Evolutionary conservation across 768 basidiomycete genomes (phyloP).

Genomic region (Naganishia antarctica): DNA sequence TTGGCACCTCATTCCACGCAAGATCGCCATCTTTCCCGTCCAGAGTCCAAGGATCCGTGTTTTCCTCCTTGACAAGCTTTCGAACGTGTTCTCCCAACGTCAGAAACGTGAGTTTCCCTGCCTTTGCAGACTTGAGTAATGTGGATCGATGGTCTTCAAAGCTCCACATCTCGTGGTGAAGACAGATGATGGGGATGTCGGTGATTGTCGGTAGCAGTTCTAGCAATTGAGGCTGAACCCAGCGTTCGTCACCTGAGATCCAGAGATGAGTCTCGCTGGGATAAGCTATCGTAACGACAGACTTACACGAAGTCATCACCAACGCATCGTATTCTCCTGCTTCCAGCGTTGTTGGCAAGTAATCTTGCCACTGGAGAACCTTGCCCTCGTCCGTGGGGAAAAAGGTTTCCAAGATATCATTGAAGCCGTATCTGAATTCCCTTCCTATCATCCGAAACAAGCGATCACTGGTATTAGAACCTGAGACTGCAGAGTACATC

Average conservation of each 20-base stretch:
- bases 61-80: background rate
- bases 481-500: no score
- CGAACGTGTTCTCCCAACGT: conserved; percentile 5
- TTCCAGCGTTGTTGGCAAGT: background rate
- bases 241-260: conserved; percentile 14
- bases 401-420: conserved; percentile 13
- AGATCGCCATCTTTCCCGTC: background rate
- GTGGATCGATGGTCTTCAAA: background rate
- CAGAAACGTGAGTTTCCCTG: conserved; percentile 11
- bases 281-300: background rate
- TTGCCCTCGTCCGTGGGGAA: background rate
- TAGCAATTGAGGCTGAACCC: background rate
- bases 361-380: background rate
- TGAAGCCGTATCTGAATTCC: conserved; percentile 7
- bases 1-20: conserved; percentile 2
- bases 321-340: conserved; percentile 14
- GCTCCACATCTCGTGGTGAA: conserved; percentile 12
- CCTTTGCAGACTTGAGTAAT: background rate
- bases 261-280: background rate
- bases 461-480: no score
- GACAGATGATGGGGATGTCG: conserved; percentile 16
- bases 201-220: background rate
- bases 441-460: background rate
- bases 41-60: background rate
- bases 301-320: conserved; percentile 18